phyloP scores from a whole-genome alignment of 148 eudicot species.

The Amaranthus cruentus region DNA sequence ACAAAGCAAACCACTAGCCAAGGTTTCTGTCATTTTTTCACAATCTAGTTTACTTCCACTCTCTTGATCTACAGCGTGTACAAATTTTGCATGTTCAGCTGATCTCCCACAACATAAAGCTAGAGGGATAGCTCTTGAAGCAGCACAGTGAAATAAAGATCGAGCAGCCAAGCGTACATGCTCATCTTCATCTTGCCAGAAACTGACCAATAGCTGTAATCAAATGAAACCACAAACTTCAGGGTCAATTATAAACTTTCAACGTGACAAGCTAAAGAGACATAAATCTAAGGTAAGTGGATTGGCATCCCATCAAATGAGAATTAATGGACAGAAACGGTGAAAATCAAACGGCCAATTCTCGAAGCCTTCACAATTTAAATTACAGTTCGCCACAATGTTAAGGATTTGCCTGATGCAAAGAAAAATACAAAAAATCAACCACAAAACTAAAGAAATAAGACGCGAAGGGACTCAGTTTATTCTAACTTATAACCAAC shows the following conservation, averaged over 20 bases:
- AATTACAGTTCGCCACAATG: not conserved
- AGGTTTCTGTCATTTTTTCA: slow-evolving; percentile 13
- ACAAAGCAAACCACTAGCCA: slow-evolving; percentile 21
- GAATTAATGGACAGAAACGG: not conserved
- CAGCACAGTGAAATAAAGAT: slow-evolving; percentile 93
- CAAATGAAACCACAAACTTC: slow-evolving; percentile 10
- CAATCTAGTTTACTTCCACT: slow-evolving; percentile 26
- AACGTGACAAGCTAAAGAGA: not conserved
- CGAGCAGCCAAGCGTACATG: slow-evolving; percentile 96
- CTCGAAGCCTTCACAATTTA: not conserved
- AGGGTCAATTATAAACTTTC: slow-evolving; percentile 10
- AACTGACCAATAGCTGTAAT: slow-evolving; percentile 81
- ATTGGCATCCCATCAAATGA: not conserved
- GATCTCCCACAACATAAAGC: slow-evolving; percentile 52
- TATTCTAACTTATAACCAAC: not conserved
- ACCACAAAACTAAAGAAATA: not conserved
- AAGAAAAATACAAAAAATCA: not conserved
- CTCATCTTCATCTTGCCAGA: slow-evolving; percentile 95
- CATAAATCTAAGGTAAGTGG: not conserved
- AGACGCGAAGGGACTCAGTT: not conserved
- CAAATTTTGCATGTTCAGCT: slow-evolving; percentile 21
- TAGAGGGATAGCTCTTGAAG: slow-evolving; percentile 84
- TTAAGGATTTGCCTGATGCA: not conserved
- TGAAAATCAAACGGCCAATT: not conserved
- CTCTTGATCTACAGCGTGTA: slow-evolving; percentile 20